Base-by-base conservation (phyloP, 495 filamentous ascomycete species). In the Jackrogersella multiformis region DNA sequence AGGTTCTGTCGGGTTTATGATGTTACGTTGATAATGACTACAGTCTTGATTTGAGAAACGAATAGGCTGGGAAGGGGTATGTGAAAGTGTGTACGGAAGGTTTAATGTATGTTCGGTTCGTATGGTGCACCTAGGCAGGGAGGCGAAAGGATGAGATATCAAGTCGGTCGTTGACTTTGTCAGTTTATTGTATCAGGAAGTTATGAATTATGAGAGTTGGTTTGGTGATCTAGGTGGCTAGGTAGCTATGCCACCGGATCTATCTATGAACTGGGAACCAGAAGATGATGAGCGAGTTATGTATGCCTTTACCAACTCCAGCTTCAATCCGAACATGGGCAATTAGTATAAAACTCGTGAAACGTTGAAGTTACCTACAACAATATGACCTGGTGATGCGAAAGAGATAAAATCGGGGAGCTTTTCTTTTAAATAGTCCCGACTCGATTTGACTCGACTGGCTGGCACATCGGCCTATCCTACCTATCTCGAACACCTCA, bases 401-500 rank as follows among this genome's bases (percentile, higher is more conserved):
- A n/a, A n/a, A n/a, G n/a, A 26, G 35, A 4, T n/a, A 32, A 24
- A 42, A 30, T 26, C 24, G 38, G 24, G 53, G 36, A 28, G n/a
- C 42, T 26, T 44, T 21, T 44, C 35, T 26, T 18, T 41, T 38
- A 32, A 56, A 24, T 41, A 3, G 45, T 35, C n/a, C 45, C 15
- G 38, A 28, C 26, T 62, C 30, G 42, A 56, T 41, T 48, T 26
- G 34, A 44, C 38, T 28, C 23, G 38, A 38, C 44, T 18, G 48
- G 38, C 38, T 58, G n/a, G n/a, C n/a, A n/a, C 32, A 20, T 39
- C 4, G 35, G 53, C 45, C 15, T 7, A 32, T 46, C 45, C 10
- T n/a, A 49, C 49, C 55, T 66, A 59, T 54, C 55, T 54, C 38
- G 16, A 26, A 36, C 56, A 57, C 36, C 36, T 51, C 56, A 57